These are phyloP conservation scores for Plenodomus biglobosus DNA, from an alignment of 2,329 filamentous ascomycete genomes.

Conservation along the genomic window DNA sequence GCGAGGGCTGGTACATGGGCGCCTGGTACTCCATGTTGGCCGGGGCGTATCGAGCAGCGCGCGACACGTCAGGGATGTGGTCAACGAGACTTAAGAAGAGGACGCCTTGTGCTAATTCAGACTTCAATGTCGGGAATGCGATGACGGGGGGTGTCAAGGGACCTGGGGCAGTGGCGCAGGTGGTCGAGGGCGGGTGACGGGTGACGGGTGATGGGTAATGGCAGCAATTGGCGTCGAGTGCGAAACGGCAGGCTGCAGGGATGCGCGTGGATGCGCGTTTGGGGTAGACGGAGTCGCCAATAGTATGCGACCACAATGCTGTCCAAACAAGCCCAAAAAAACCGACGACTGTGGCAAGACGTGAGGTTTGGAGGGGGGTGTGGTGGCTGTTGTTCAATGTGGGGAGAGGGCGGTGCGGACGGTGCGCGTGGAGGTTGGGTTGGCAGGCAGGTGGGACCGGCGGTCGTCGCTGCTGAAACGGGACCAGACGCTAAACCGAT, in stretches of 20 bases:
- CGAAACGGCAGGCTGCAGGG: constrained; percentile 17
- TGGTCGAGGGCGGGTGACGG: constrained; percentile 8
- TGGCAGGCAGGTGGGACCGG: constrained; percentile 11
- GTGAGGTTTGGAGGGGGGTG: neutral
- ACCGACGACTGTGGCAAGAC: no score
- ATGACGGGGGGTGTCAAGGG: constrained; percentile 1
- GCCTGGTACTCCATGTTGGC: constrained; percentile 36
- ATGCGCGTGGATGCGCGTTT: constrained; percentile 23
- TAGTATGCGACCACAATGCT: constrained; percentile 9
- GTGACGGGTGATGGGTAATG: no score
- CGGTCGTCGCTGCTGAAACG: neutral
- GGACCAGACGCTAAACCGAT: constrained; percentile 4
- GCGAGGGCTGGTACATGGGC: constrained; percentile 26
- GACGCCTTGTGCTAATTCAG: constrained; percentile 8
- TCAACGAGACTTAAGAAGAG: neutral
- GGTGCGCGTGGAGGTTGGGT: constrained; percentile 9
- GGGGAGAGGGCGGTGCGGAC: constrained; percentile 6
- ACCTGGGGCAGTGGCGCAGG: constrained; percentile 1
- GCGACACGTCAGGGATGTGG: constrained; percentile 33
- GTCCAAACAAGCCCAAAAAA: neutral
- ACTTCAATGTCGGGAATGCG: constrained; percentile 11
- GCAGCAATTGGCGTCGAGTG: constrained; percentile 5
- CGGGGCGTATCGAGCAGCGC: constrained; percentile 22
- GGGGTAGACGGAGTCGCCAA: constrained; percentile 17
- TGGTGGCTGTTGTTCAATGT: constrained; percentile 3